Evolutionary conservation across 192 early-diverging fungal genomes (phyloP), one percentile per base, ranked within the genome.

Genomic region (Kappamyces sp.): DNA sequence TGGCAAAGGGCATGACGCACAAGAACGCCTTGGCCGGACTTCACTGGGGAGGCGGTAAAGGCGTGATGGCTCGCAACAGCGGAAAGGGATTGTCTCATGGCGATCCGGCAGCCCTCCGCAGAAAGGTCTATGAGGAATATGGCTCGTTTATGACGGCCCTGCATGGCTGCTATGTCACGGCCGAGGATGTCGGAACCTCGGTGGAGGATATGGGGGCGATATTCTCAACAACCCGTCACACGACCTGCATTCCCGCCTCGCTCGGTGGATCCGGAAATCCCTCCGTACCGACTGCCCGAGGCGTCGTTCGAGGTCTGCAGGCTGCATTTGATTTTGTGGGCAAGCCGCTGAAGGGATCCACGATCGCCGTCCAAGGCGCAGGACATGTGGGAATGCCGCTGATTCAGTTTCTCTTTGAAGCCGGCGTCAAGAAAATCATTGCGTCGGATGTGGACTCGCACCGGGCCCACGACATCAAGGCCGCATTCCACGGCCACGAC

Each of bases 1-100:
- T 75, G 49, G 53, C 69, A 5, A 71, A 60, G 34, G 74, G 64
- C 1, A 75, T 75, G 74, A 57, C 62, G 3, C 73, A 68, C 47
- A 75, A 75, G 47, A 75, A 68, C 49, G 72, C 73, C 13, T 47
- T 75, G 3, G 74, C 68, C 10, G 64, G 60, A 2, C 38, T 75
- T 43, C 68, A 72, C 71, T 75, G 72, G 74, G 74, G 74, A 23
- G 74, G 74, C 15, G 74, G 73, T 12, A 75, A 75, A 62, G 74
- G 74, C 31, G 40, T 73, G 31, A 67, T 75, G 5, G 74, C 68
- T 3, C 38, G 64, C 5, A 75, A 75, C 63, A 41, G 69, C 3
- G 74, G 74, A 38, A 60, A 40, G 15, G 74, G 72, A 1, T 47
- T 75, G 49, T 40, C 32, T 43, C 48, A 61, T 9, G n/a, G 31